Percentiles rank a stretch among this genome's conserved stretches.
Evolutionary conservation across 768 basidiomycete species (phyloP).

Genomic region (Boletus sp.): DNA sequence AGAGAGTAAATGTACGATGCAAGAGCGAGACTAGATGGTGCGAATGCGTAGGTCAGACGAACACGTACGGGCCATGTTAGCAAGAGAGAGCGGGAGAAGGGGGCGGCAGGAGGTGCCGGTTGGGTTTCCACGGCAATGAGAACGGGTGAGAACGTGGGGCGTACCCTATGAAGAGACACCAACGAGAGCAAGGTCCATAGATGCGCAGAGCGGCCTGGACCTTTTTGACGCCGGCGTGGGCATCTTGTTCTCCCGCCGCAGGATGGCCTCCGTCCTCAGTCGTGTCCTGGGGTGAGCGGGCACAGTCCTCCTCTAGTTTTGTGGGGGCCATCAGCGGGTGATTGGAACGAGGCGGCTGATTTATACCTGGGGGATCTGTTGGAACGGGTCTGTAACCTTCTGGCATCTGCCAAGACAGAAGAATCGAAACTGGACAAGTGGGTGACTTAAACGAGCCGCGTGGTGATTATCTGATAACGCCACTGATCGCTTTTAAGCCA

Average conservation of each 20-base stretch:
- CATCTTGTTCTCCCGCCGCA: constrained; percentile 19
- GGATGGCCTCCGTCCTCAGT: neutral
- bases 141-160: neutral
- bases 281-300: neutral
- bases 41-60: neutral
- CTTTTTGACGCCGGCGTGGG: constrained; percentile 41
- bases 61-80: too few species aligned
- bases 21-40: constrained; percentile 46
- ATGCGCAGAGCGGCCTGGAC: constrained; percentile 52
- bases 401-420: constrained; percentile 9
- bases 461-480: constrained; percentile 15
- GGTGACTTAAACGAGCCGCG: too few species aligned
- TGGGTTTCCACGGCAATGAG: neutral
- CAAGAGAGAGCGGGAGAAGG: neutral
- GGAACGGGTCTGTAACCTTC: constrained; percentile 18
- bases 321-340: constrained; percentile 1
- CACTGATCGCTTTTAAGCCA: too few species aligned
- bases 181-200: constrained; percentile 52
- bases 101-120: neutral
- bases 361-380: constrained; percentile 13
- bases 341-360: neutral
- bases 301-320: constrained; percentile 3
- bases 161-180: constrained; percentile 60
- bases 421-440: too few species aligned
- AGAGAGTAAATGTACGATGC: constrained; percentile 77